Percentiles rank a stretch among this genome's conserved stretches.
phyloP scores from a whole-genome alignment of 306 rosid species.

The Luffa acutangula region DNA sequence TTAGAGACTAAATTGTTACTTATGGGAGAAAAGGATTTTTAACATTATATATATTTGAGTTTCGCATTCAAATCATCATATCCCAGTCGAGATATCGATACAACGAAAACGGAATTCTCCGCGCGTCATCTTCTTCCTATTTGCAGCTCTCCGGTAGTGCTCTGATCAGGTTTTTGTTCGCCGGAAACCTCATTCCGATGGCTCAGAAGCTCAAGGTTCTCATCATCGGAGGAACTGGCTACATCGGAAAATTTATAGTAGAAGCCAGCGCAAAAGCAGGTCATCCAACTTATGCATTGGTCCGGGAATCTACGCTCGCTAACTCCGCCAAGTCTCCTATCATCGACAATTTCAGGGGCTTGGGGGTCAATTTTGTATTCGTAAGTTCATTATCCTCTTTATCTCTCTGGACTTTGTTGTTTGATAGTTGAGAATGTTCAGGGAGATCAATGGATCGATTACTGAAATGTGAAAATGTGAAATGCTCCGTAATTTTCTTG shows the following conservation, averaged over 20 bases:
- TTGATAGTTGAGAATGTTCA: not conserved
- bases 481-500: not conserved
- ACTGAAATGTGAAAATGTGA: not conserved
- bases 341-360: conserved; percentile 18
- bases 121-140: not conserved
- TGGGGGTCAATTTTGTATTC: conserved; percentile 14
- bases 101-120: not conserved
- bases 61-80: not conserved
- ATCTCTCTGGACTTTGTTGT: not conserved
- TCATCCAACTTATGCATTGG: conserved; percentile 19
- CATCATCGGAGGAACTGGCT: conserved; percentile 29
- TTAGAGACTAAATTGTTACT: no score
- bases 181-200: not conserved
- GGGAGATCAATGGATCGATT: not conserved
- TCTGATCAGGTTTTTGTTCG: not conserved
- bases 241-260: conserved; percentile 27
- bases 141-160: not conserved
- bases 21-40: no score
- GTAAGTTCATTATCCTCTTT: not conserved
- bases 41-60: not conserved
- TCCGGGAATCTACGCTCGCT: conserved; percentile 22
- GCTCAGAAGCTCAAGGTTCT: conserved; percentile 21
- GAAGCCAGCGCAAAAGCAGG: conserved; percentile 33
- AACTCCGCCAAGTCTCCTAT: conserved; percentile 15
- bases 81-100: not conserved